Percentiles rank a stretch among this genome's conserved stretches.
phyloP scores from a whole-genome alignment of 768 basidiomycete genomes.

The Nevesoporus exiguus region DNA sequence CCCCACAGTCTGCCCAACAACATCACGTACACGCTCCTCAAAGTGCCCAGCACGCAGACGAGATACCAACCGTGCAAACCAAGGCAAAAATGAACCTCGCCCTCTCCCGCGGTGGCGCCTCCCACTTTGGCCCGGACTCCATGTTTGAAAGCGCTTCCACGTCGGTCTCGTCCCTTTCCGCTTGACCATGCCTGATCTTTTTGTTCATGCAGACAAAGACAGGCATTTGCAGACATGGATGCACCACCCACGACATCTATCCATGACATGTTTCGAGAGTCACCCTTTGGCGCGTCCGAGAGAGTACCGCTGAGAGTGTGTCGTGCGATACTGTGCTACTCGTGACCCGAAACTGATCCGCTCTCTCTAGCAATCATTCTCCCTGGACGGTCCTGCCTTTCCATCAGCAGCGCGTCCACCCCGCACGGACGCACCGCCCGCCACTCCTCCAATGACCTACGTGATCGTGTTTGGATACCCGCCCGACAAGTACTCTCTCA shows the following conservation, averaged over 20 bases:
- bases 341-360: not conserved
- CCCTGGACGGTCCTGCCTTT: conserved; percentile 20
- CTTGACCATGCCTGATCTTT: conserved; percentile 3
- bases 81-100: conserved; percentile 79
- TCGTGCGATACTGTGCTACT: not conserved
- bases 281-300: conserved; percentile 31
- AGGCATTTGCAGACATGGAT: conserved; percentile 68
- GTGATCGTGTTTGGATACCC: conserved; percentile 90
- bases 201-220: conserved; percentile 45
- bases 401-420: conserved; percentile 12
- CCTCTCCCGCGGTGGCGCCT: conserved; percentile 57
- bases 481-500: conserved; percentile 66
- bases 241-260: conserved; percentile 77
- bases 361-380: conserved; percentile 15
- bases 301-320: conserved; percentile 21
- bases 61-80: conserved; percentile 70
- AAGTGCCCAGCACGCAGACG: conserved; percentile 62
- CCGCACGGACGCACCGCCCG: conserved; percentile 26
- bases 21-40: conserved; percentile 53
- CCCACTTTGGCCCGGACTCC: conserved; percentile 79
- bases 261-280: conserved; percentile 67
- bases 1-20: conserved; percentile 58
- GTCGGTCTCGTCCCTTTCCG: conserved; percentile 11
- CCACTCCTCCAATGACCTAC: conserved; percentile 46
- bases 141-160: conserved; percentile 69